Conservation (phyloP, 164 flowering plant genomes). For the Brasenia schreberi region DNA sequence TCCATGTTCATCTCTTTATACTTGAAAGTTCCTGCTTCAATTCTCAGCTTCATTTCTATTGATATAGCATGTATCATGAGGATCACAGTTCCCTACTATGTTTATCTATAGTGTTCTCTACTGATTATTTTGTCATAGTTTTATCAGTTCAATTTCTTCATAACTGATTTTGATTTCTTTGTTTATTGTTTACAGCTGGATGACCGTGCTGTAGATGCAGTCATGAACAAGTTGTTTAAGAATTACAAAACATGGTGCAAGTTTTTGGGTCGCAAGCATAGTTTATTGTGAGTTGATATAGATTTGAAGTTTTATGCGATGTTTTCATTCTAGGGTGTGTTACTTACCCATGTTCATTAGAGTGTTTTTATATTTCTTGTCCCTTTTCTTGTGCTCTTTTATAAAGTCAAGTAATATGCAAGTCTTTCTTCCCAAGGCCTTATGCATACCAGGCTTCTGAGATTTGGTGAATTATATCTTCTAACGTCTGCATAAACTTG, state of each 20-base stretch:
- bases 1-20: not conserved
- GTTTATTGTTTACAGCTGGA: slow-evolving; percentile 46
- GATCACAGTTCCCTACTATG: too few species aligned
- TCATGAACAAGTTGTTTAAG: slow-evolving; percentile 80
- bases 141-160: not conserved
- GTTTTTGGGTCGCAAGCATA: slow-evolving; percentile 84
- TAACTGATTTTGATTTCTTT: not conserved
- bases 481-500: too few species aligned
- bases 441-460: too few species aligned
- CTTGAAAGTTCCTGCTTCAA: not conserved
- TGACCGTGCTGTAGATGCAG: slow-evolving; percentile 85
- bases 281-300: slow-evolving; percentile 50
- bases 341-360: too few species aligned
- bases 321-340: too few species aligned
- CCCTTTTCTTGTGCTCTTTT: too few species aligned
- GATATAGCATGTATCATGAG: not conserved
- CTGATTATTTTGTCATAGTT: not conserved
- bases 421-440: too few species aligned
- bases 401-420: too few species aligned
- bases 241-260: slow-evolving; percentile 98
- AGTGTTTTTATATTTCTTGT: too few species aligned
- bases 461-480: too few species aligned
- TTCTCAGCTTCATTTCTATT: not conserved
- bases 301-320: too few species aligned
- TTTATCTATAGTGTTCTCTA: slow-evolving; percentile 1